These are phyloP conservation scores for Sungouiella thailandica DNA, from an alignment of 805 yeast species.

Conservation along the genomic window DNA sequence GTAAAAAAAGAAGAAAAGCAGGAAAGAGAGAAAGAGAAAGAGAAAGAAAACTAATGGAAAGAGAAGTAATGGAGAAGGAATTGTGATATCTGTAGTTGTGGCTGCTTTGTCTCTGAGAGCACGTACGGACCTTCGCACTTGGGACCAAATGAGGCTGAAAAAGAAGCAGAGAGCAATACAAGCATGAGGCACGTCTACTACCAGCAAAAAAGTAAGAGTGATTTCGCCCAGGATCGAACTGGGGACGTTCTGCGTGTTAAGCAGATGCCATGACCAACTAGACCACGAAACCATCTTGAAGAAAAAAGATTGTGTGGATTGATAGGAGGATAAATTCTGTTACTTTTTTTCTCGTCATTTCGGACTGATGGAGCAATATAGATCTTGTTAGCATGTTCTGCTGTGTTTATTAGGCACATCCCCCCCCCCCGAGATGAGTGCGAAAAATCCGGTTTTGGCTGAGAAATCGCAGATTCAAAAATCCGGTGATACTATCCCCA, in stretches of 20 bases:
- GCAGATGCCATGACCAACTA: slow-evolving; percentile 99
- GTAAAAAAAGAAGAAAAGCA: slow-evolving; percentile 16
- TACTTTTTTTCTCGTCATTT: too few species aligned
- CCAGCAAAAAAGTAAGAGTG: slow-evolving; percentile 60
- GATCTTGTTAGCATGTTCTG: too few species aligned
- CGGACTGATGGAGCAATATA: too few species aligned
- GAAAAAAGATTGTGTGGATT: neutral
- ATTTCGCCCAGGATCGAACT: slow-evolving; percentile 99
- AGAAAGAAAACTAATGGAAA: neutral
- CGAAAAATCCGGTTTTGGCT: too few species aligned
- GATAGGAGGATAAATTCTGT: too few species aligned
- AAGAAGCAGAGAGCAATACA: slow-evolving; percentile 21
- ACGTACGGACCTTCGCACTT: too few species aligned
- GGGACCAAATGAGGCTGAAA: neutral
- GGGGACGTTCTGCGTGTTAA: slow-evolving; percentile 99
- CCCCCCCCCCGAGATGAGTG: too few species aligned
- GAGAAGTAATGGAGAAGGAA: neutral
- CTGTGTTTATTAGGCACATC: too few species aligned
- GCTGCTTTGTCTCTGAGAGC: too few species aligned
- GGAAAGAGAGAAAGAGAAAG: neutral
- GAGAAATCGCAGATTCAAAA: too few species aligned
- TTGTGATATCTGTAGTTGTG: too few species aligned
- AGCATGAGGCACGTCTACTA: slow-evolving; percentile 77
- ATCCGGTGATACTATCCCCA: too few species aligned
- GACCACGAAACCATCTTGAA: slow-evolving; percentile 58